These are phyloP conservation scores for Phytophthora litchii DNA, from an alignment of 352 stramenopile species.

Conservation along the genomic window DNA sequence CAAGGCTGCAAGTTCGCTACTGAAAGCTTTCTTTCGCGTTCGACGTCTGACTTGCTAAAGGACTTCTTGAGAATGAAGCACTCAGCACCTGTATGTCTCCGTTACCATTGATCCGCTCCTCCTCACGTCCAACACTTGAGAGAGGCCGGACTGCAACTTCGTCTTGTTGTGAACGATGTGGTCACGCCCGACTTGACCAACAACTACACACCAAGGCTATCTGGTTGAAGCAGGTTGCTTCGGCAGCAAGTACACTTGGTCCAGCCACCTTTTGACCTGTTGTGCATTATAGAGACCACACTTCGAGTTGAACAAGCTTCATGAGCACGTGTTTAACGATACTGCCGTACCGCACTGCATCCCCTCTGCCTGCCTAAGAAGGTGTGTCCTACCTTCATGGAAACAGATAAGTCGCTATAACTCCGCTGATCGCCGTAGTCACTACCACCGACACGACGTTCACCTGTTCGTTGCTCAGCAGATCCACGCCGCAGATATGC, in stretches of 20 bases:
- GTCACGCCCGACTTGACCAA: background rate
- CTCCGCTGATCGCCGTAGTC: conserved; percentile 54
- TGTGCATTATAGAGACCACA: conserved; percentile 2
- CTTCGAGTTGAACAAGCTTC: conserved; percentile 6
- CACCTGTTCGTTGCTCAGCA: conserved; percentile 78
- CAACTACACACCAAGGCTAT: background rate
- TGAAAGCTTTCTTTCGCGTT: conserved; percentile 11
- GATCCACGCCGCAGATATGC: conserved; percentile 37
- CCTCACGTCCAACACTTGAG: conserved; percentile 6
- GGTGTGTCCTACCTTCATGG: conserved; percentile 9
- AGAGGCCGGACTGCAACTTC: conserved; percentile 12
- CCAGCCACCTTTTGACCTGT: too few species aligned
- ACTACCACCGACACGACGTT: conserved; percentile 71
- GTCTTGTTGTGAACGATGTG: conserved; percentile 9
- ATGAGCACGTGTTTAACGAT: conserved; percentile 5
- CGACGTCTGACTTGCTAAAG: background rate
- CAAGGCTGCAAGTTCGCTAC: background rate
- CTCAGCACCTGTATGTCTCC: conserved; percentile 6
- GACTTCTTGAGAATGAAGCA: conserved; percentile 6
- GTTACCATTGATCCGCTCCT: background rate
- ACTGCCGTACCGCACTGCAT: background rate
- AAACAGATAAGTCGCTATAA: conserved; percentile 52
- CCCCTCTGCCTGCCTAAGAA: background rate
- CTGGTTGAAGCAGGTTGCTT: conserved; percentile 8
- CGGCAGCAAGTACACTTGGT: background rate